A percentile compares a stretch with the other conserved stretches of the same genome.
Conservation (phyloP, 2,329 filamentous ascomycete species). For the Paraphaeosphaeria sporulosa region DNA sequence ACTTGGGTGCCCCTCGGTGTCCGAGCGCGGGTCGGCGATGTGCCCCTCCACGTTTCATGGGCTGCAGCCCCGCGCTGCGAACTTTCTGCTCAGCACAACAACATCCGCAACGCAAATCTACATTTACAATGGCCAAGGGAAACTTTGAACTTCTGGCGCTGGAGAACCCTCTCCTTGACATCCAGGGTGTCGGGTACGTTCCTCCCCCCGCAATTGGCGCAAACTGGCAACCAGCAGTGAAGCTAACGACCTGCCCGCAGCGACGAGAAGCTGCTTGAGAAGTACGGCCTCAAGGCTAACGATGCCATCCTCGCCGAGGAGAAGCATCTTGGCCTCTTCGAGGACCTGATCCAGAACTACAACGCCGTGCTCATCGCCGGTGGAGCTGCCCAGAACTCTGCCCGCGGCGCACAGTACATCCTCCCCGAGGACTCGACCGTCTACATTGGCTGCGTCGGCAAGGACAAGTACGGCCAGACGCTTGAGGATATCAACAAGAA, state of each 20-base stretch:
- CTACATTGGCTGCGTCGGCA: slow-evolving; percentile 91
- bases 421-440: slow-evolving; percentile 88
- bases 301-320: slow-evolving; percentile 96
- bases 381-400: slow-evolving; percentile 96
- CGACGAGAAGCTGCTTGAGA: slow-evolving; percentile 82
- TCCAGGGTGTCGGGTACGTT: slow-evolving; percentile 77
- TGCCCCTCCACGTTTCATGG: slow-evolving; percentile 10
- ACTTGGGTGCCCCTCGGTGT: neutral
- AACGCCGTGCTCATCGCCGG: slow-evolving; percentile 94
- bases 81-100: slow-evolving; percentile 7
- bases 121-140: slow-evolving; percentile 72
- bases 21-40: slow-evolving; percentile 3
- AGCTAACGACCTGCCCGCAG: slow-evolving; percentile 55
- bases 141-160: slow-evolving; percentile 90
- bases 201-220: slow-evolving; percentile 2
- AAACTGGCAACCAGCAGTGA: slow-evolving; percentile 1
- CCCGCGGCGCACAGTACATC: slow-evolving; percentile 93
- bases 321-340: slow-evolving; percentile 88
- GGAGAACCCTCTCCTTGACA: slow-evolving; percentile 98
- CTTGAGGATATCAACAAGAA: slow-evolving; percentile 85
- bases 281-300: slow-evolving; percentile 94
- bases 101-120: neutral
- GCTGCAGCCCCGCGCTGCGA: slow-evolving; percentile 10
- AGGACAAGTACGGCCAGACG: slow-evolving; percentile 93
- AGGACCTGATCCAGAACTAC: slow-evolving; percentile 91